Conservation (phyloP, 352 stramenopile species). For the Phytopythium mirpurense region DNA sequence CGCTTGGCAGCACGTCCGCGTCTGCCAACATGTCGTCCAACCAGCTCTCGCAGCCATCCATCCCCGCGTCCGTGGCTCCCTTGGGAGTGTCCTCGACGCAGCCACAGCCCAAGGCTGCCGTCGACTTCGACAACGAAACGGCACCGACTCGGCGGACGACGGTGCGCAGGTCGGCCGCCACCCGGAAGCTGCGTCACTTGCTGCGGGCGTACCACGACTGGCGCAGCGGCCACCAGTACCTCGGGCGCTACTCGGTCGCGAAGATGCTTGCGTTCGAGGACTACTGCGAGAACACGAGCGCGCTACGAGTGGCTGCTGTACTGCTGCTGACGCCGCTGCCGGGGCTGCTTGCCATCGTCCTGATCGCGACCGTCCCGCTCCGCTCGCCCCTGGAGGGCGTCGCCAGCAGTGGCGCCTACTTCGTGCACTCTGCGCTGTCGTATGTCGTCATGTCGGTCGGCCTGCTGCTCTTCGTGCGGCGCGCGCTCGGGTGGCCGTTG, state of each 20-base stretch:
- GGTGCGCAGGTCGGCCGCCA: not conserved
- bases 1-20: not conserved
- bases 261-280: slow-evolving; percentile 19
- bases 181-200: not conserved
- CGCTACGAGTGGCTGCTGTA: slow-evolving; percentile 8
- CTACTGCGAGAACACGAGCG: slow-evolving; percentile 11
- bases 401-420: slow-evolving; percentile 4
- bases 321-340: slow-evolving; percentile 13
- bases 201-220: slow-evolving; percentile 15
- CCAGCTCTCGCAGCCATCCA: not conserved
- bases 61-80: no score
- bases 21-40: not conserved
- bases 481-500: slow-evolving; percentile 8
- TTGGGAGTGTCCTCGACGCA: no score
- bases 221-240: slow-evolving; percentile 25
- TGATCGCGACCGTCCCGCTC: slow-evolving; percentile 10
- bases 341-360: slow-evolving; percentile 7
- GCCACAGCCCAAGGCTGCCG: not conserved
- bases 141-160: not conserved
- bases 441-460: slow-evolving; percentile 12
- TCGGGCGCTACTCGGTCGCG: slow-evolving; percentile 28
- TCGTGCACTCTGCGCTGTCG: slow-evolving; percentile 10
- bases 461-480: slow-evolving; percentile 11
- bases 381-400: slow-evolving; percentile 4
- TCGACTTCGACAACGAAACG: not conserved